Base-by-base conservation (phyloP, 2,329 filamentous ascomycete genomes). In the Colletotrichum noveboracense region DNA sequence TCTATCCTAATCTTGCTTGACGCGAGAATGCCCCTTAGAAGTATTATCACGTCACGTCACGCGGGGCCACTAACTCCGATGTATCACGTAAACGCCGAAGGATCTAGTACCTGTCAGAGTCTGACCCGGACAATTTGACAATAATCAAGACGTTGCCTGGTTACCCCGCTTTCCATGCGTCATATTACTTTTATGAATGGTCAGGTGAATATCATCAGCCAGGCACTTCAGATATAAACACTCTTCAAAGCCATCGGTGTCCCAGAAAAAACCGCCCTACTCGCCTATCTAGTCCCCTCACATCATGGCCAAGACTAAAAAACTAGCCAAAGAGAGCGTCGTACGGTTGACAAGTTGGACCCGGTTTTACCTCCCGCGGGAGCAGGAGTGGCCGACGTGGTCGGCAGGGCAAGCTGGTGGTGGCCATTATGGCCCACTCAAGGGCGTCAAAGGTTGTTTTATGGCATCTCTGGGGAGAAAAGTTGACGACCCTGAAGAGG, bases 351-450 rank as follows among this genome's bases (percentile, higher is more conserved):
- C 65, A 34, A 80, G 74, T 21, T 79, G 75, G 78, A 79, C 79
- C 26, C 73, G 77, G 14, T 80, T 80, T 65, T 30, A 79, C 52
- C 75, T 80, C 13, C 77, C 78, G 21, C 71, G 36, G 21, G 77
- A 72, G 28, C 78, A 80, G 61, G 72, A 78, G 55, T 80, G 78
- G 79, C 78, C 79, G 26, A 71, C 21, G 12, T 80, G 79, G 78
- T 61, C 61, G 2, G 58, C 30, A 28, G 34, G 43, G 30, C 71
- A 77, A 12, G 34, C 38, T 6, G 36, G 0, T 5, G 65, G 78
- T 72, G 48, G 75, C n/a, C 67, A 79, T 65, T 26, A 64, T 28
- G 78, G 78, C 38, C 79, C 79, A 5, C 78, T 79, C 52, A 55
- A 14, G 12, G 71, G 34, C 28, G 70, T 77, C 30, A 26, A 36